Evolutionary conservation across 2,329 filamentous ascomycete species (phyloP).

Genomic region (Exophiala sp.): DNA sequence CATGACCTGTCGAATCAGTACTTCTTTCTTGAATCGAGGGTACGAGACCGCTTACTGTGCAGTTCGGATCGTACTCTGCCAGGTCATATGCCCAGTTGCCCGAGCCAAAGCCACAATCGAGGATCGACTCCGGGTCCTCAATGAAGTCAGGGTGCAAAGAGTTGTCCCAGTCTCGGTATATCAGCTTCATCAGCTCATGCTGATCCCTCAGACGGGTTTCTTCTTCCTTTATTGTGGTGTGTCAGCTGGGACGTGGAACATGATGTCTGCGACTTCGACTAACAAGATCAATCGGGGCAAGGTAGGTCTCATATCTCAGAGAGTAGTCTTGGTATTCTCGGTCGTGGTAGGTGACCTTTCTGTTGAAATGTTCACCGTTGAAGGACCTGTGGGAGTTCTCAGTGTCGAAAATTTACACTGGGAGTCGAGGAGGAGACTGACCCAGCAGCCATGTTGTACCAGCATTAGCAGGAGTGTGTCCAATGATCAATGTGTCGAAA

Average conservation of each 20-base stretch:
- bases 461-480: not conserved
- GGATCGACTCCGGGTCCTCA: constrained; percentile 11
- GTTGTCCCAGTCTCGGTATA: constrained; percentile 19
- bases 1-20: constrained; percentile 7
- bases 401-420: not conserved
- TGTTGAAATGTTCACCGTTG: constrained; percentile 8
- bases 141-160: constrained; percentile 12
- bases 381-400: not conserved
- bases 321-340: constrained; percentile 21
- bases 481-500: not conserved
- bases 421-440: not conserved
- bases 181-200: constrained; percentile 18
- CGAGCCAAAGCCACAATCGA: constrained; percentile 20
- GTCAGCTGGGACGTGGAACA: not conserved
- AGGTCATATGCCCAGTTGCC: constrained; percentile 17
- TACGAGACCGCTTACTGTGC: constrained; percentile 7
- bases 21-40: not conserved
- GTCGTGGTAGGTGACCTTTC: constrained; percentile 15
- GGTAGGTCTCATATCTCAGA: constrained; percentile 12
- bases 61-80: constrained; percentile 16
- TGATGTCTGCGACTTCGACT: not conserved
- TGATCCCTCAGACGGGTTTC: constrained; percentile 16
- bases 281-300: constrained; percentile 15
- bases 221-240: constrained; percentile 11
- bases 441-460: not conserved